Conservation (phyloP, 1,284 basidiomycete genomes). For the Ceratobasidium sp. region DNA sequence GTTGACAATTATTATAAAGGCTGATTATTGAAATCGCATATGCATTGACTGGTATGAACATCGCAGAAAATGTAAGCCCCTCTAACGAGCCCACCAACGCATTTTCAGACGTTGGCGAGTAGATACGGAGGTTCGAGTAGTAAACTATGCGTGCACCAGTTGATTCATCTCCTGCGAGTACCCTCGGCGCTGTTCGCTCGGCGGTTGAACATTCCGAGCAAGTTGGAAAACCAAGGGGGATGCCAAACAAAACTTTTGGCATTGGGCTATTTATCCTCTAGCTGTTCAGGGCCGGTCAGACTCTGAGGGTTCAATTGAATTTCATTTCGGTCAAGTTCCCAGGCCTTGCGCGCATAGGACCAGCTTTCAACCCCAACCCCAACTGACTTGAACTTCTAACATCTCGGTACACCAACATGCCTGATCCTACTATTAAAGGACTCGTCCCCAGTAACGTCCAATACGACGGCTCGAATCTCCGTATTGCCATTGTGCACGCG, state of each 20-base stretch:
- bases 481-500: conserved; percentile 92
- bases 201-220: conserved; percentile 39
- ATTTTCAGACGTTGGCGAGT: conserved; percentile 25
- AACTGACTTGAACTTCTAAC: background rate
- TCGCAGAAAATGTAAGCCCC: conserved; percentile 35
- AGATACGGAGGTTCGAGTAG: conserved; percentile 43
- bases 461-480: conserved; percentile 83
- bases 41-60: background rate
- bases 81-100: conserved; percentile 43
- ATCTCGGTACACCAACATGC: conserved; percentile 31
- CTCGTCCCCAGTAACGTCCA: conserved; percentile 70
- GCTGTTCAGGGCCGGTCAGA: conserved; percentile 11
- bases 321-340: conserved; percentile 30
- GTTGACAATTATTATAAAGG: conserved; percentile 16
- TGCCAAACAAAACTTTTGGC: conserved; percentile 12
- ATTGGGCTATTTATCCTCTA: background rate
- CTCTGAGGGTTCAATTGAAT: background rate
- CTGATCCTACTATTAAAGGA: conserved; percentile 75
- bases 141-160: conserved; percentile 46
- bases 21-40: background rate
- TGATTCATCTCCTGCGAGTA: conserved; percentile 45
- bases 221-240: conserved; percentile 39
- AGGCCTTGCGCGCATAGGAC: conserved; percentile 11
- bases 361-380: background rate
- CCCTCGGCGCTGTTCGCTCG: conserved; percentile 39